Base-by-base conservation (phyloP, 139 green algal genomes). In the Micractinium sp. region DNA sequence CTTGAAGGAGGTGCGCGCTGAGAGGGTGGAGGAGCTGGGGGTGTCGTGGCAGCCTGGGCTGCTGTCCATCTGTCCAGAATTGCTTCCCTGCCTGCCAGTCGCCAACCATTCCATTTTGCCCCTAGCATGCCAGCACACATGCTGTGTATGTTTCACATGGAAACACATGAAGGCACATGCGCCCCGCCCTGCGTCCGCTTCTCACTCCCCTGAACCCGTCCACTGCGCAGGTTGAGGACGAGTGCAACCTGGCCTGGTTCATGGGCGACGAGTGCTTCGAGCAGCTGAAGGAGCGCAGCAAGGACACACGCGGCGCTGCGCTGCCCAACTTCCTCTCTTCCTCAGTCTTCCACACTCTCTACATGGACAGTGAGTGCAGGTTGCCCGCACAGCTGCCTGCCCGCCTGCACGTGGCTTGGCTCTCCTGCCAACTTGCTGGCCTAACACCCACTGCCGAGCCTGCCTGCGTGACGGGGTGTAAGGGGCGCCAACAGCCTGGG, bases 321-420 rank as follows among this genome's bases (percentile, higher is more conserved):
- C 77, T 82, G 77, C 39, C 77, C 77, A 82, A 82, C 38, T 82
- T 82, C 77, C 39, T 82, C 23, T 82, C 77, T 19, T 63, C 36
- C 77, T 25, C 39, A 0, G 39, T 56, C 38, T 82, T 82, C 77
- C 39, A 39, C 2, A 31, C 38, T 9, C 22, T 82, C 38, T 82
- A 31, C 77, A 82, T 31, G 35, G 4, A 0, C 77, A 27, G 77
- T 82, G 77, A 82, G 77, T 80, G 74, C 1, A 9, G 19, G 13
- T 3, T 39, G 73, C 63, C 14, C 18, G 63, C 63, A 71, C 63
- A 27, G 20, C 63, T 79, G 31, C 33, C 33, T 23, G 31, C 73
- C 73, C 2, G 15, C 73, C 31, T 79, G 31, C 73, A 1, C 67
- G 27, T 35, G 12, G 63, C 12, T 9, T 56, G 47, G 47, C 47